Evolutionary conservation across 768 basidiomycete species (phyloP), one percentile per base, ranked within the genome.

Genomic region (Phylloporus sp.): DNA sequence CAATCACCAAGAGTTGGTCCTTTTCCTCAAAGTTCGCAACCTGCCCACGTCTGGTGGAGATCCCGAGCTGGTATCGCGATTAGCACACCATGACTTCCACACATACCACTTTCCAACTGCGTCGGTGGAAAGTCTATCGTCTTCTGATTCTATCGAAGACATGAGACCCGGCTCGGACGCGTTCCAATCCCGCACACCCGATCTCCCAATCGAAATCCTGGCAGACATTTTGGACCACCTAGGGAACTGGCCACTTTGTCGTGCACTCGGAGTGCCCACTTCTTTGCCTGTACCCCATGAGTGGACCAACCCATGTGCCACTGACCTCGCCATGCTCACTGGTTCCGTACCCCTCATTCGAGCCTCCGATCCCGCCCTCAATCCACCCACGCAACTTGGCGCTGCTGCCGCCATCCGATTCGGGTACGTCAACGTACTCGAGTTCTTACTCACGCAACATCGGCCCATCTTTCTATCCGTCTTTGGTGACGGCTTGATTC

Each of bases 161-260:
- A 29, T 20, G 5, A 50, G 56, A 41, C 51, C 67, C 50, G 59
- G 53, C 38, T 36, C 63, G 40, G 61, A 53, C 20, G 39, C 62
- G 35, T 62, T 64, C 17, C 71, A 63, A 42, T 65, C 66, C n/a
- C 63, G 58, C 50, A 63, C 67, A 0, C 79, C 79, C 26, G 82
- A 85, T 62, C 75, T 91, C 27, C 88, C 88, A 0, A 71, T 83
- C 44, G 89, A 91, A 62, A 76, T 91, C 32, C 64, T 90, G 22
- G 82, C 84, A 9, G 78, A 84, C 40, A 88, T 90, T 49, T 65
- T 90, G 65, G 85, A 90, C 48, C 78, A 84, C 54, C 64, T 89
- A 9, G 86, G 84, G 13, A 84, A 90, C 62, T 94, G 90, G 88
- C 86, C 91, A 56, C 80, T 94, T 9, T 73, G 83, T 11, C 83